These are phyloP conservation scores for Cryoendolithus antarcticus DNA, from an alignment of 2,329 filamentous ascomycete genomes.

Conservation along the genomic window DNA sequence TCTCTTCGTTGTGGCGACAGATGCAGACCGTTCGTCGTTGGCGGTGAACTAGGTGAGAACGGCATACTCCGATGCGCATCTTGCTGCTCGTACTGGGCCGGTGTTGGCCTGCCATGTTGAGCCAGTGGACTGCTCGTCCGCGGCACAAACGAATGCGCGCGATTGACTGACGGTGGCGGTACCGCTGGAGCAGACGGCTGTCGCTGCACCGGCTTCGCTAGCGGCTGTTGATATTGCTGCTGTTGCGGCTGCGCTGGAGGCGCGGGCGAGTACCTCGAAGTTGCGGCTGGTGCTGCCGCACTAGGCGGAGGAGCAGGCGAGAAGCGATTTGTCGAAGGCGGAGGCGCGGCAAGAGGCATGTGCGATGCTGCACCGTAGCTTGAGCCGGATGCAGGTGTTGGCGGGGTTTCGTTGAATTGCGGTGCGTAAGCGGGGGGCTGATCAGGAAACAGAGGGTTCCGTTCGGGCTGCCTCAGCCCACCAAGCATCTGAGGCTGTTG, in stretches of 20 bases:
- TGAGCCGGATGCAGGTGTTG: constrained; percentile 8
- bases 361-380: constrained; percentile 13
- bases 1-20: constrained; percentile 12
- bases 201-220: constrained; percentile 17
- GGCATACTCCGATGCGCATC: constrained; percentile 7
- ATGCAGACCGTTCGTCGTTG: constrained; percentile 17
- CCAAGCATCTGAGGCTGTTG: constrained; percentile 14
- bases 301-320: constrained; percentile 23
- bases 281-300: constrained; percentile 26
- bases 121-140: constrained; percentile 54
- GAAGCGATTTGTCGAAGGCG: constrained; percentile 16
- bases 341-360: constrained; percentile 14
- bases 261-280: constrained; percentile 47
- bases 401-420: constrained; percentile 11
- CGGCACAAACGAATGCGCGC: constrained; percentile 44
- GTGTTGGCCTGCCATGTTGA: constrained; percentile 17
- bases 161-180: constrained; percentile 19
- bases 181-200: constrained; percentile 14
- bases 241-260: constrained; percentile 26
- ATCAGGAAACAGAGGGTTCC: constrained; percentile 26
- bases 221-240: constrained; percentile 26
- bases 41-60: constrained; percentile 24
- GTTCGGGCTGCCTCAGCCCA: constrained; percentile 29
- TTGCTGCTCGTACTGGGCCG: constrained; percentile 22
- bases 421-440: constrained; percentile 20